Base-by-base conservation (phyloP, 2,329 filamentous ascomycete genomes). In the Ophiostoma piceae region DNA sequence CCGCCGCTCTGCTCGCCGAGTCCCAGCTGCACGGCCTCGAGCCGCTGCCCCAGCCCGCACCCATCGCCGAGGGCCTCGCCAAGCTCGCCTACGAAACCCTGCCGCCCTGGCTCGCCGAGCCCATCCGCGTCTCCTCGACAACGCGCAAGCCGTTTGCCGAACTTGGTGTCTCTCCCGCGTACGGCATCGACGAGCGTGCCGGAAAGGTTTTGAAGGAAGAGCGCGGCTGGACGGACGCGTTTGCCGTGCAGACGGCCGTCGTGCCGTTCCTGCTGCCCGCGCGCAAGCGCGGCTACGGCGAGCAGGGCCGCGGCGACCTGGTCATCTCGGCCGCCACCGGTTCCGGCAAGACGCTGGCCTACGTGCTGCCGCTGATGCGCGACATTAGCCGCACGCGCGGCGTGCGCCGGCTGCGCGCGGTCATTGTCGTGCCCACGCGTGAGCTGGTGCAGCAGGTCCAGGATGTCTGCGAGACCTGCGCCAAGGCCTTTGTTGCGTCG, bases 331-430 rank as follows among this genome's bases (percentile, higher is more conserved):
- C 96, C 0, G 91, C 94, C 1, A 99, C 95, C 0, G 95, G 95
- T 9, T 98, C 95, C 0, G 95, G 95, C 70, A 99, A 99, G 78
- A 99, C 95, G 0, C 79, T 99, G 19, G 91, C 94, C 0, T 99
- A 99, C 76, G 87, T 94, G 0, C 81, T 99, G 2, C 95, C 95
- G 0, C 88, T 99, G 71, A 85, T 96, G 3, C 87, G 92, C 65
- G 88, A 90, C 67, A 82, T 99, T 67, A 89, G 90, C 73, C 82
- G 85, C 41, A 41, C 57, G 3, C 60, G 69, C 1, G 47, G 51
- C 2, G 84, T 88, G 12, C 91, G 90, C 0, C 86, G 86, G 69
- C 80, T 99, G 9, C 86, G 91, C 54, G 94, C 90, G 0, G 79
- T 99, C 0, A 87, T 99, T 66, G 89, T 99, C 0, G 88, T 99